Conservation (phyloP, 2,329 filamentous ascomycete genomes). For the Furcasterigmium sp. region DNA sequence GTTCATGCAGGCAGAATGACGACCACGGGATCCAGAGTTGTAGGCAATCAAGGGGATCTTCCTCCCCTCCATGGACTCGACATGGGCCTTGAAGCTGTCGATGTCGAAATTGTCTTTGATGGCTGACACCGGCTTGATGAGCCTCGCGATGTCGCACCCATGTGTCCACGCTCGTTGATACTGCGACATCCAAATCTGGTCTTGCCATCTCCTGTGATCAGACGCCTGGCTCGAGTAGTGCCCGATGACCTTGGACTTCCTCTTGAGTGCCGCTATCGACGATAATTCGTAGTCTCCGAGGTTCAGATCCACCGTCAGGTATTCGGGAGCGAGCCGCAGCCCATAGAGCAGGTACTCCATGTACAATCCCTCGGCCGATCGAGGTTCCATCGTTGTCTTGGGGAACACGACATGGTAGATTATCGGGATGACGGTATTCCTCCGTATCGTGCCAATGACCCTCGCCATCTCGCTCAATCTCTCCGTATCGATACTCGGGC, state of each 20-base stretch:
- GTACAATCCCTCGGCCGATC: conserved; percentile 32
- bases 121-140: conserved; percentile 51
- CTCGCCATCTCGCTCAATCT: conserved; percentile 49
- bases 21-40: conserved; percentile 58
- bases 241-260: conserved; percentile 57
- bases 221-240: conserved; percentile 38
- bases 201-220: conserved; percentile 48
- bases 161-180: conserved; percentile 53
- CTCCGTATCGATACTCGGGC: conserved; percentile 14
- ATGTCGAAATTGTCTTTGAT: conserved; percentile 61
- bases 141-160: conserved; percentile 57
- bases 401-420: conserved; percentile 45
- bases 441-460: conserved; percentile 53
- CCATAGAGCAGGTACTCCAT: conserved; percentile 54
- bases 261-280: conserved; percentile 44
- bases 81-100: conserved; percentile 45
- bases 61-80: conserved; percentile 34
- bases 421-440: conserved; percentile 56
- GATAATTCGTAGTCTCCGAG: conserved; percentile 46
- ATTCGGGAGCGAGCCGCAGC: conserved; percentile 58
- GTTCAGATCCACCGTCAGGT: conserved; percentile 55
- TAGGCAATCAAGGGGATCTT: conserved; percentile 55
- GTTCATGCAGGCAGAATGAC: conserved; percentile 63
- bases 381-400: conserved; percentile 14
- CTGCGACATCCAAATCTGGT: conserved; percentile 46